phyloP scores from a whole-genome alignment of 2,329 filamentous ascomycete species.

The Microcyclospora tardicrescens region DNA sequence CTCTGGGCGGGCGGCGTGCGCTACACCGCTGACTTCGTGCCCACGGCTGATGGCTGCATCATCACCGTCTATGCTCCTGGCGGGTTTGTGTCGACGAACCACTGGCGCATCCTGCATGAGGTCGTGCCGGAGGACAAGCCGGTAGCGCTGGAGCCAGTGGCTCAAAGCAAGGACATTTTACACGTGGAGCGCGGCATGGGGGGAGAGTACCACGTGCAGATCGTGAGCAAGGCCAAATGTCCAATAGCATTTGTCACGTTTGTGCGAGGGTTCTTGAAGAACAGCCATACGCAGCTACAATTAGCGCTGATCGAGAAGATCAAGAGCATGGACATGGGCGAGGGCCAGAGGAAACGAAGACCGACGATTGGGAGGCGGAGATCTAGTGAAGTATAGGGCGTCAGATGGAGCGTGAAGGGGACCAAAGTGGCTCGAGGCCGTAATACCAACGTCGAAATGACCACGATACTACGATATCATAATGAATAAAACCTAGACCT shows the following conservation, averaged over 20 bases:
- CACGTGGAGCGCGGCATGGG: conserved; percentile 10
- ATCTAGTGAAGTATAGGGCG: conserved; percentile 4
- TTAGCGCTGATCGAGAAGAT: conserved; percentile 19
- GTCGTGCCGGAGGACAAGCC: conserved; percentile 8
- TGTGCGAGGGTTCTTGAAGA: conserved; percentile 22
- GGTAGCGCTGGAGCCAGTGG: conserved; percentile 5
- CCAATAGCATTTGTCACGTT: conserved; percentile 20
- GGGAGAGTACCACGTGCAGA: conserved; percentile 20
- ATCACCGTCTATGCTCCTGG: conserved; percentile 23
- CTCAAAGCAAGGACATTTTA: conserved; percentile 11
- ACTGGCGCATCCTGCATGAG: conserved; percentile 19
- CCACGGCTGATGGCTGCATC: conserved; percentile 20
- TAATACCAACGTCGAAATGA: neutral
- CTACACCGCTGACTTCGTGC: conserved; percentile 20
- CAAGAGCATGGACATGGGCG: conserved; percentile 5
- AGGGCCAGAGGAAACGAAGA: conserved; percentile 3
- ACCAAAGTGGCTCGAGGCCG: neutral
- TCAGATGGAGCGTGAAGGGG: neutral
- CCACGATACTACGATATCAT: no score
- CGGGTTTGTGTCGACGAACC: conserved; percentile 22
- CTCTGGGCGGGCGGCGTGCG: conserved; percentile 22
- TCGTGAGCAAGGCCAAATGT: conserved; percentile 21
- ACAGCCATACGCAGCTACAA: conserved; percentile 19
- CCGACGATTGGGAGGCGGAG: conserved; percentile 11
- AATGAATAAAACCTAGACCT: no score